Conservation (phyloP, 352 stramenopile species). For the Phytophthora pini region DNA sequence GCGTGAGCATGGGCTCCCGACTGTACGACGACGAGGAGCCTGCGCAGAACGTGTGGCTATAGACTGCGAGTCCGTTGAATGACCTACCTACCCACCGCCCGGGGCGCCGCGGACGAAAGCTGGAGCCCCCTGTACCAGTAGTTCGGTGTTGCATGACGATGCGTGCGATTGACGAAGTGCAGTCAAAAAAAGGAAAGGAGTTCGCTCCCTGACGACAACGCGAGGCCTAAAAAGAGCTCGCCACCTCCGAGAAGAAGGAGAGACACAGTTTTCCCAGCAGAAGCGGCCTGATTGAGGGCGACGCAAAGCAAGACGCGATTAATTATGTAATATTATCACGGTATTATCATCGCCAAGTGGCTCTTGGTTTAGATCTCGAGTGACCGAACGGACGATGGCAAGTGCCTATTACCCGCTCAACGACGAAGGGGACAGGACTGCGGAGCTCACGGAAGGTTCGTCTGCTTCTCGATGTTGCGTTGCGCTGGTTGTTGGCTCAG, state of each 20-base stretch:
- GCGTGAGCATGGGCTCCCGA: constrained; percentile 61
- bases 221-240: constrained; percentile 23
- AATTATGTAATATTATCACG: constrained; percentile 62
- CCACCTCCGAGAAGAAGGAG: constrained; percentile 40
- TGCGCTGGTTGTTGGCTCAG: constrained; percentile 1
- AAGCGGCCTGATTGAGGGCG: constrained; percentile 28
- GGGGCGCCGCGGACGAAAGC: constrained; percentile 38
- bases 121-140: constrained; percentile 50
- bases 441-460: constrained; percentile 52
- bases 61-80: constrained; percentile 33
- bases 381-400: constrained; percentile 20
- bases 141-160: constrained; percentile 43
- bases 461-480: constrained; percentile 1
- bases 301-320: constrained; percentile 34
- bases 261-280: constrained; percentile 37
- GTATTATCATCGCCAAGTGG: constrained; percentile 28
- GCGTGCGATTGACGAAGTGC: constrained; percentile 46
- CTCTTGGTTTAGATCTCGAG: constrained; percentile 19
- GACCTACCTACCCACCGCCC: constrained; percentile 9
- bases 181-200: constrained; percentile 37
- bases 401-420: constrained; percentile 45
- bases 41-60: constrained; percentile 80
- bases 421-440: constrained; percentile 6
- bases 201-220: constrained; percentile 1
- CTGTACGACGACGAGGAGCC: constrained; percentile 76